Conservation (phyloP, 805 yeast genomes). For the Ogataea pignaliae region DNA sequence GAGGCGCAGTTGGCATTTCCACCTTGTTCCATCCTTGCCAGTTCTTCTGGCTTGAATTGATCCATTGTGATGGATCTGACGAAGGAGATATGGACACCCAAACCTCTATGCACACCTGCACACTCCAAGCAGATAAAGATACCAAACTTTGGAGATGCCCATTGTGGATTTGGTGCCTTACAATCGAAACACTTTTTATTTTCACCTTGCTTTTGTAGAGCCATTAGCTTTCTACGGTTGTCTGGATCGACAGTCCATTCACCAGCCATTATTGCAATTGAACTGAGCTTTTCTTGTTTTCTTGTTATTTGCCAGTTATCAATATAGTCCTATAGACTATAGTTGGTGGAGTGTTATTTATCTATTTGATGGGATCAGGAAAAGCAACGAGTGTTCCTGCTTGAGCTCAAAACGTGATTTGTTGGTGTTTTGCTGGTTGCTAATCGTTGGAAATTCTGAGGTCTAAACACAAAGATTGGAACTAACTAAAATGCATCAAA, state of each 20-base stretch:
- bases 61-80: constrained; percentile 98
- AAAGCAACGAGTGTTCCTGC: no score
- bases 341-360: no score
- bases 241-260: constrained; percentile 94
- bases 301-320: no score
- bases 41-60: constrained; percentile 92
- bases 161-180: constrained; percentile 93
- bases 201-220: constrained; percentile 74
- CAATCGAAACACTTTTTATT: constrained; percentile 94
- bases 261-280: constrained; percentile 34
- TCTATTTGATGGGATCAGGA: no score
- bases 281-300: no score
- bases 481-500: no score
- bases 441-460: no score
- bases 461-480: no score
- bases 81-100: constrained; percentile 95
- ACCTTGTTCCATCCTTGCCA: constrained; percentile 86
- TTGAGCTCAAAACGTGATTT: no score
- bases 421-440: no score
- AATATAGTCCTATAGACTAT: no score
- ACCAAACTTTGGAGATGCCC: constrained; percentile 99
- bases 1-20: constrained; percentile 76
- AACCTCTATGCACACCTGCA: constrained; percentile 93
- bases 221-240: constrained; percentile 71
- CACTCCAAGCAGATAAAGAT: constrained; percentile 96